Conservation (phyloP, 331 rosid genomes). For the Cydonia oblonga region DNA sequence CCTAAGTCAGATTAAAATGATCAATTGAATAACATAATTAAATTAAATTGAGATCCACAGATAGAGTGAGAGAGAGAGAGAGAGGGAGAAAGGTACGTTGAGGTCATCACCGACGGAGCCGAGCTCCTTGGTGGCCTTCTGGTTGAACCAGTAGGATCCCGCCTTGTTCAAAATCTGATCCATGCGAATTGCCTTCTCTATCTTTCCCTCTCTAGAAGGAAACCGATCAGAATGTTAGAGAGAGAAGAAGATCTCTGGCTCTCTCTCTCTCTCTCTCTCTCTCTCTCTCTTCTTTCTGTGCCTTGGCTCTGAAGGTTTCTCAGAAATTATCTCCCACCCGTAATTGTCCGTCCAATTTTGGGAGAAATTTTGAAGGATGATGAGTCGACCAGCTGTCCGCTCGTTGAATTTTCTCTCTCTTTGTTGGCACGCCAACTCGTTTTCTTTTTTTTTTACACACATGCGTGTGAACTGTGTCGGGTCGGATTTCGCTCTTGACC, state of each 20-base stretch:
- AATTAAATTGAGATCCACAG: background rate
- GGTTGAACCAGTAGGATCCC: conserved; percentile 80
- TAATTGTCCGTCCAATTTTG: background rate
- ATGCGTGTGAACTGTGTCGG: too few relatives aligned
- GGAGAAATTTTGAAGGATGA: background rate
- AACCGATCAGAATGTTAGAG: background rate
- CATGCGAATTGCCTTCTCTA: conserved; percentile 16
- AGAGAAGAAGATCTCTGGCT: background rate
- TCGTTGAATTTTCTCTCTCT: background rate
- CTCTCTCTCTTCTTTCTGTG: background rate
- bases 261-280: background rate
- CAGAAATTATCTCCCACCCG: background rate
- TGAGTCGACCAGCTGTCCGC: conserved; percentile 1
- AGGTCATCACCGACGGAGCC: conserved; percentile 67
- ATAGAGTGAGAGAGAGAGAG: background rate
- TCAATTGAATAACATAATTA: background rate
- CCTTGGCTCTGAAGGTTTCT: background rate
- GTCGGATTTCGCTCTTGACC: too few relatives aligned
- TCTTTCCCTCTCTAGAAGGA: background rate
- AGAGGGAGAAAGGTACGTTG: conserved; percentile 31
- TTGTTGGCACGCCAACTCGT: background rate
- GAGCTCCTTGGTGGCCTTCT: conserved; percentile 59
- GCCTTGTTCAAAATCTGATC: conserved; percentile 80
- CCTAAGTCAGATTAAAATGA: background rate
- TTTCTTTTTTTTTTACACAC: background rate